phyloP scores from a whole-genome alignment of 73 alveolate species.

The Paramecium octaurelia region DNA sequence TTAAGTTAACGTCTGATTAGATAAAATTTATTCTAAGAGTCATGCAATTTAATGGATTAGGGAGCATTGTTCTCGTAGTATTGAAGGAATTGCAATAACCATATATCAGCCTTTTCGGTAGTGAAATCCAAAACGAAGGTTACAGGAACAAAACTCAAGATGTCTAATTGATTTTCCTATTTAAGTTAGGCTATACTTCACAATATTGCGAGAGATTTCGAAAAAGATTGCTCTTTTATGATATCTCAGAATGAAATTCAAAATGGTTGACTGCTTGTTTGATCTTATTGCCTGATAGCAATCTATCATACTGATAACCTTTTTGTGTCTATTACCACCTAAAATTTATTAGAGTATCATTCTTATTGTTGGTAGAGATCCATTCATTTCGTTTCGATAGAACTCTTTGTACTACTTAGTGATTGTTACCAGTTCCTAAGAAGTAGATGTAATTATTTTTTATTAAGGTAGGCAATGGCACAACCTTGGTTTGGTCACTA shows the following conservation, averaged over 20 bases:
- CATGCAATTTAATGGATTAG: not conserved
- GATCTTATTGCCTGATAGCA: not conserved
- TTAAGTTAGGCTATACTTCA: constrained; percentile 40
- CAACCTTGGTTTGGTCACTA: not conserved
- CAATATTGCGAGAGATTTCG: constrained; percentile 41
- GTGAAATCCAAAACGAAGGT: constrained; percentile 56
- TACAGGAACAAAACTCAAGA: constrained; percentile 16
- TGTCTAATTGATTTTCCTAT: constrained; percentile 12
- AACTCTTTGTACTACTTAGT: not conserved
- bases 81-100: not conserved
- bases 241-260: constrained; percentile 58
- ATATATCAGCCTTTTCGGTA: not conserved
- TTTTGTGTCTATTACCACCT: constrained; percentile 38
- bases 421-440: constrained; percentile 37
- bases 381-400: not conserved
- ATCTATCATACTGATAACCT: constrained; percentile 57
- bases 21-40: not conserved
- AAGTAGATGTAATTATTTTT: not conserved
- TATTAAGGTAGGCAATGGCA: not conserved
- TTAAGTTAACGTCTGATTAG: not conserved
- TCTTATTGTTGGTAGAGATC: not conserved
- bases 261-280: constrained; percentile 46
- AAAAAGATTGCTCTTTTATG: constrained; percentile 47
- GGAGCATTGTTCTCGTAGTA: constrained; percentile 51
- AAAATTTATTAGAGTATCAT: not conserved